Percentiles rank a stretch among this genome's conserved stretches.
Conservation (phyloP, 2,329 filamentous ascomycete species). For the Fonsecaea multimorphosa region DNA sequence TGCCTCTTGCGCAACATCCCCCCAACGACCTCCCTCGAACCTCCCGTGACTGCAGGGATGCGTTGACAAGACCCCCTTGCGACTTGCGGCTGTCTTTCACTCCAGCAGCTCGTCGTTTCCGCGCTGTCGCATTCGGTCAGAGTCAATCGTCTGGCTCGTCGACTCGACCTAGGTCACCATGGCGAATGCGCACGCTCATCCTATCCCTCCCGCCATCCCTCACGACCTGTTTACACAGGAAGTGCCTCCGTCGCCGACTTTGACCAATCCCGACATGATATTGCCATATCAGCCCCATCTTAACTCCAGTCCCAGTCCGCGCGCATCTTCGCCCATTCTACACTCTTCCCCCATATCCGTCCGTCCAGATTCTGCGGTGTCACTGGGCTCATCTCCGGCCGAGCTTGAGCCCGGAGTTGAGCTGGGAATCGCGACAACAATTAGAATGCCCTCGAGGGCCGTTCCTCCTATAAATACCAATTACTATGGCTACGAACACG, state of each 20-base stretch:
- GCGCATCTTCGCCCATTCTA: conserved; percentile 31
- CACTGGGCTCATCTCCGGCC: conserved; percentile 23
- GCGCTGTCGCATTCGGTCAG: conserved; percentile 16
- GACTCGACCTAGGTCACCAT: conserved; percentile 13
- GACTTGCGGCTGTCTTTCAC: conserved; percentile 9
- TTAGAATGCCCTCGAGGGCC: conserved; percentile 31
- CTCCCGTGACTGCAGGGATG: neutral
- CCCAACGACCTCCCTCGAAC: neutral
- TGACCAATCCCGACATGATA: conserved; percentile 96
- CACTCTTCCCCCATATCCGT: conserved; percentile 23
- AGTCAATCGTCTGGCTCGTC: conserved; percentile 3
- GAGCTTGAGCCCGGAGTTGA: conserved; percentile 25
- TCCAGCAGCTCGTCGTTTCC: conserved; percentile 8
- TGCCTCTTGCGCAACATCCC: neutral
- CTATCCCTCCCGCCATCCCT: conserved; percentile 32
- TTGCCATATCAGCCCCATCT: conserved; percentile 59
- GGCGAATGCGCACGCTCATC: conserved; percentile 28
- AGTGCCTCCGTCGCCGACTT: conserved; percentile 74
- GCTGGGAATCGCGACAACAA: conserved; percentile 34
- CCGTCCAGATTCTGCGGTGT: conserved; percentile 25
- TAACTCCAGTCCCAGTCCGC: conserved; percentile 25
- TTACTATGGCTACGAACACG: conserved; percentile 47
- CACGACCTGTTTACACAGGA: conserved; percentile 34
- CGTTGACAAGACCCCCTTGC: neutral
- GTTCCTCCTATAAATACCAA: conserved; percentile 31